Evolutionary conservation across 169 alveolate genomes (phyloP).

Genomic region (Plasmodium sp.): DNA sequence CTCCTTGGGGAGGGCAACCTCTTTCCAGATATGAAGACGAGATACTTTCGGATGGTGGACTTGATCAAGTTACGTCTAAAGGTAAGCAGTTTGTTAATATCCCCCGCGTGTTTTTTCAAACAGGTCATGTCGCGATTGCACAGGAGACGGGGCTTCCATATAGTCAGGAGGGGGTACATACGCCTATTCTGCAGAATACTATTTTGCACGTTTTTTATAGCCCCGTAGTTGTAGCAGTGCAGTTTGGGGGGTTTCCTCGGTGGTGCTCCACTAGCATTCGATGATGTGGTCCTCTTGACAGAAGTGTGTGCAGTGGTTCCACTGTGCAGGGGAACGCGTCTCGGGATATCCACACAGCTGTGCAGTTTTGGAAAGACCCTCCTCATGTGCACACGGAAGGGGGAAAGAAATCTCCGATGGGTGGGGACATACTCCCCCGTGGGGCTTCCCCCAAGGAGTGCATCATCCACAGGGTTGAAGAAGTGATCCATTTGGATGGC

Average conservation of each 20-base stretch:
- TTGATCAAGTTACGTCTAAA: not conserved
- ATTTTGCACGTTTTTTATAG: not conserved
- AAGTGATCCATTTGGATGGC: not conserved
- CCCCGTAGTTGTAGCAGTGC: not conserved
- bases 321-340: not conserved
- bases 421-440: not conserved
- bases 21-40: not conserved
- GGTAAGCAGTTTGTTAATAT: not conserved
- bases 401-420: not conserved
- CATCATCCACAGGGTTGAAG: not conserved
- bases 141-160: not conserved
- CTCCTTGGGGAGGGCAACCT: not conserved
- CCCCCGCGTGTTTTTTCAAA: not conserved
- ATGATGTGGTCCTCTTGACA: not conserved
- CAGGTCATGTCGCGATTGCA: conserved; percentile 13
- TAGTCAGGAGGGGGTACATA: not conserved
- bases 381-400: not conserved
- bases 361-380: not conserved
- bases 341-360: not conserved
- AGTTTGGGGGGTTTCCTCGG: not conserved
- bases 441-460: not conserved
- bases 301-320: not conserved
- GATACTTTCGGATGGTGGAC: not conserved
- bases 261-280: not conserved
- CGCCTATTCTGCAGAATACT: not conserved